Percentiles rank a stretch among this genome's conserved stretches.
These are phyloP conservation scores for Penicillium crystallinum DNA, from an alignment of 495 filamentous ascomycete species.

Conservation along the genomic window DNA sequence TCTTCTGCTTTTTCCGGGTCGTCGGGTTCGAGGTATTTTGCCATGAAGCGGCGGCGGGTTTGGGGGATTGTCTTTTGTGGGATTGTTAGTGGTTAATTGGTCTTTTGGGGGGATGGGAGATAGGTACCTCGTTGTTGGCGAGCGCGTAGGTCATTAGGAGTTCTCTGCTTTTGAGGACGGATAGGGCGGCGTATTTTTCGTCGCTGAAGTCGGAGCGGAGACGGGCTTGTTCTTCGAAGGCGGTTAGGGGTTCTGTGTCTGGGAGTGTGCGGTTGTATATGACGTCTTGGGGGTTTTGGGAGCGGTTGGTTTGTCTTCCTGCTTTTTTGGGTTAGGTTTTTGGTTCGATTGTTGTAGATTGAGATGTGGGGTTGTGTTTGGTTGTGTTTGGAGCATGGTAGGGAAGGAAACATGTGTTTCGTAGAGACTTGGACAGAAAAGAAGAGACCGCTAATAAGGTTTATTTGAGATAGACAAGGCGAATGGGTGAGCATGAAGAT, in stretches of 20 bases:
- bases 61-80: constrained; percentile 35
- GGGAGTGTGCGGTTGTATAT: not conserved
- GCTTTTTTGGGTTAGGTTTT: not conserved
- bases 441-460: no score
- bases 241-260: constrained; percentile 3
- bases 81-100: not conserved
- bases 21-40: constrained; percentile 30
- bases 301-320: constrained; percentile 3
- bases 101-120: not conserved
- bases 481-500: no score
- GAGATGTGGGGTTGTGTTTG: not conserved
- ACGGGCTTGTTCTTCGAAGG: not conserved
- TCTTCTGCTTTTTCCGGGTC: constrained; percentile 26
- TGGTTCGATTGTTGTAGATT: no score
- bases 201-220: constrained; percentile 21
- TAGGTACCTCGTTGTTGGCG: constrained; percentile 25
- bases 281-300: not conserved
- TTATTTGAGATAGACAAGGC: no score
- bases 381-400: not conserved
- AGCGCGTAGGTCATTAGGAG: constrained; percentile 33
- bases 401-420: not conserved
- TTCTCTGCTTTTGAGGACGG: constrained; percentile 33
- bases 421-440: not conserved
- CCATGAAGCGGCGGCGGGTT: constrained; percentile 35
- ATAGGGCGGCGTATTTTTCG: constrained; percentile 33